A percentile compares a stretch with the other conserved stretches of the same genome.
These are phyloP conservation scores for Lipomyces anomalus DNA, from an alignment of 805 yeast genomes.

Conservation along the genomic window DNA sequence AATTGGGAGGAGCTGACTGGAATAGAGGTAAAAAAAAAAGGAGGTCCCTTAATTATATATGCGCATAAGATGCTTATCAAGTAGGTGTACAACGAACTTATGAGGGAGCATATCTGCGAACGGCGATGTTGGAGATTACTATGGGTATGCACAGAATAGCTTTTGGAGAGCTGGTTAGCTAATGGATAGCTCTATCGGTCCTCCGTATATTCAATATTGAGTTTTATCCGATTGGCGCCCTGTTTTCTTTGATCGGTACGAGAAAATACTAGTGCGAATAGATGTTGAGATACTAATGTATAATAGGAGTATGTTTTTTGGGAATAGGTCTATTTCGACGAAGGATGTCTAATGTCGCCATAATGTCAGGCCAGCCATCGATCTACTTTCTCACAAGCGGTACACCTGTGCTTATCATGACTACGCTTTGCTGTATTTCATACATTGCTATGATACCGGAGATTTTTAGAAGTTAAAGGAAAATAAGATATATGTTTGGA, in stretches of 20 bases:
- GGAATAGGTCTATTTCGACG: constrained; percentile 15
- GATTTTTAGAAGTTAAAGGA: constrained; percentile 16
- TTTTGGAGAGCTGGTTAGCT: neutral
- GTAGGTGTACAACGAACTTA: constrained; percentile 75
- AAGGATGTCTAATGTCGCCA: constrained; percentile 7
- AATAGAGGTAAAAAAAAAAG: constrained; percentile 5
- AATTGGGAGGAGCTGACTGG: too few relatives aligned
- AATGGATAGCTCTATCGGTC: constrained; percentile 13
- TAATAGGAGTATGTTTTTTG: constrained; percentile 13
- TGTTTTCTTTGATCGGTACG: constrained; percentile 17
- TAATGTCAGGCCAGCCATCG: constrained; percentile 10
- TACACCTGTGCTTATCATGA: constrained; percentile 10
- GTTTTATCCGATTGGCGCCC: constrained; percentile 25
- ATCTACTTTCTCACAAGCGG: constrained; percentile 18
- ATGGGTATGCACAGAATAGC: constrained; percentile 36
- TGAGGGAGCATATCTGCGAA: constrained; percentile 75
- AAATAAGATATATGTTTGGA: too few relatives aligned
- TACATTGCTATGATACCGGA: constrained; percentile 17
- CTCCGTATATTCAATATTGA: constrained; percentile 20
- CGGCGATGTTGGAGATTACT: constrained; percentile 63
- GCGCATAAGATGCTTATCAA: neutral
- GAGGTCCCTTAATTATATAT: constrained; percentile 11
- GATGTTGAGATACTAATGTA: neutral
- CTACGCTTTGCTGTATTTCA: constrained; percentile 6
- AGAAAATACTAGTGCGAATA: too few relatives aligned